Conservation (phyloP, 2,329 filamentous ascomycete species). For the Teratosphaeria nubilosa region DNA sequence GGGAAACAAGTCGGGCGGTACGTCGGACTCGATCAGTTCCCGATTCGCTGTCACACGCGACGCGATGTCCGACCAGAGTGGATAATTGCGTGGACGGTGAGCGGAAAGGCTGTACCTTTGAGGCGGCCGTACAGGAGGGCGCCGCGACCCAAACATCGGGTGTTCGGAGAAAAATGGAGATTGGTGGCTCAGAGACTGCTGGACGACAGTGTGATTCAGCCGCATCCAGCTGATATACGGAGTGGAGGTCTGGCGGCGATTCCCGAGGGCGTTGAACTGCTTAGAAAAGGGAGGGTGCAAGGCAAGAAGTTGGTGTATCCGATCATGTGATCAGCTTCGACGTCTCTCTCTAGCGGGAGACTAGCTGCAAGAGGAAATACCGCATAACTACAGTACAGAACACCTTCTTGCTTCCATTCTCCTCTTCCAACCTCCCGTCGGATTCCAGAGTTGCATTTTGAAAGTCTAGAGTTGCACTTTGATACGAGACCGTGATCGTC, state of each 20-base stretch:
- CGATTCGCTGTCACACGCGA: neutral
- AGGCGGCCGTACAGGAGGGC: neutral
- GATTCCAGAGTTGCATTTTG: too few species aligned
- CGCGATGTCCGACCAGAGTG: neutral
- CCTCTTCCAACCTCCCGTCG: too few species aligned
- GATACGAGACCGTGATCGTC: too few species aligned
- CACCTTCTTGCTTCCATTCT: neutral
- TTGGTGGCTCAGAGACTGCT: neutral
- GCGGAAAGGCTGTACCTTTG: neutral
- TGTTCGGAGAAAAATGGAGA: neutral
- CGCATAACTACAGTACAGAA: neutral
- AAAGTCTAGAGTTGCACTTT: too few species aligned
- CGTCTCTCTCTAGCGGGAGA: neutral
- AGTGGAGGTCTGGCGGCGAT: neutral
- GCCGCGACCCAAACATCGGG: neutral
- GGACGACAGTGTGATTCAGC: neutral
- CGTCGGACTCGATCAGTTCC: neutral
- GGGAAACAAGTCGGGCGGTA: neutral
- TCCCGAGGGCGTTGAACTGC: neutral
- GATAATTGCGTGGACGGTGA: neutral
- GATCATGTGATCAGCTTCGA: neutral
- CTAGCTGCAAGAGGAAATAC: neutral
- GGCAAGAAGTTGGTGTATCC: neutral
- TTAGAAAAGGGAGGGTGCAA: neutral
- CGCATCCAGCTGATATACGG: neutral